These are phyloP conservation scores for Elaeis oleifera DNA, from an alignment of 202 grass and related monocot genomes.

Conservation along the genomic window DNA sequence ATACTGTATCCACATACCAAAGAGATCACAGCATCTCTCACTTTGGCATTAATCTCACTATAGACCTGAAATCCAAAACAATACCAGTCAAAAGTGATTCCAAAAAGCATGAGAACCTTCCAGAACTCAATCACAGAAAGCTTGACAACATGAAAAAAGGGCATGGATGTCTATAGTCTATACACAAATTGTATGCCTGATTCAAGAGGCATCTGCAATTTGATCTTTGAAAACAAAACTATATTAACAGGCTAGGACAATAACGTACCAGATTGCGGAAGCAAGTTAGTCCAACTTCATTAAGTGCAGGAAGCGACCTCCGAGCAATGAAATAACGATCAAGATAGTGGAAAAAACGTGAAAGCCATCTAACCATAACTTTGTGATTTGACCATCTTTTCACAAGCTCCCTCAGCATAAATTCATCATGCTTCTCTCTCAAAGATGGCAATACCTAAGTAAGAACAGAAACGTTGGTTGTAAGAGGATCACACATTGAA, in stretches of 20 bases:
- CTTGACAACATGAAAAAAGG: no score
- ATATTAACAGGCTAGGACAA: neutral
- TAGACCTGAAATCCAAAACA: slow-evolving; percentile 23
- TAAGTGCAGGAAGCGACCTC: slow-evolving; percentile 5
- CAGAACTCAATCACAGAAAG: no score
- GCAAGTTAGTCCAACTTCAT: slow-evolving; percentile 23
- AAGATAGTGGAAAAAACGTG: slow-evolving; percentile 26
- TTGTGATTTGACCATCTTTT: slow-evolving; percentile 29
- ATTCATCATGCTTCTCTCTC: slow-evolving; percentile 26
- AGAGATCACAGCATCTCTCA: slow-evolving; percentile 21
- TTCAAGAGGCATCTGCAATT: neutral
- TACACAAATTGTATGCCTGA: neutral
- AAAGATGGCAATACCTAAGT: slow-evolving; percentile 29
- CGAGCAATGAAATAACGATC: slow-evolving; percentile 13
- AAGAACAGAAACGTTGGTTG: no score
- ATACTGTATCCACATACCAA: slow-evolving; percentile 16
- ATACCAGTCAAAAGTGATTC: no score
- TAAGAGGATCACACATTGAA: no score
- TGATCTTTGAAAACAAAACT: neutral
- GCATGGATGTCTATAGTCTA: neutral
- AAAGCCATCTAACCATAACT: slow-evolving; percentile 22
- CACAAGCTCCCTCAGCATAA: slow-evolving; percentile 23
- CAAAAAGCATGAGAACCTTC: no score
- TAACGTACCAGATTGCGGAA: slow-evolving; percentile 23
- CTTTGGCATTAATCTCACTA: slow-evolving; percentile 22